Base-by-base conservation (phyloP, 192 early-diverging fungal species). In the Coemansia sp. region DNA sequence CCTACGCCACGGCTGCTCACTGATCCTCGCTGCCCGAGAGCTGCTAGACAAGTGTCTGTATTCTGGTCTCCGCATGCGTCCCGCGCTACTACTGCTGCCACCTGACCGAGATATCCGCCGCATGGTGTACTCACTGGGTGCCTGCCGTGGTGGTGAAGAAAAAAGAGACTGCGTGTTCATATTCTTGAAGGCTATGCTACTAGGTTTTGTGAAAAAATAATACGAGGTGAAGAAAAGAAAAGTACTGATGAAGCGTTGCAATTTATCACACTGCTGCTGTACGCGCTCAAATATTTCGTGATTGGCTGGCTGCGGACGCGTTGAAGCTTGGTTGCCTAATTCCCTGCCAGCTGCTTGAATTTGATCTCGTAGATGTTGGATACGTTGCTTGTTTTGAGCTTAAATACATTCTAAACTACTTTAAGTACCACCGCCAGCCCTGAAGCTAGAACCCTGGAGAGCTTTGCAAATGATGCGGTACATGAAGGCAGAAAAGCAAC, bases 1-100 rank as follows among this genome's bases (percentile, higher is more conserved):
- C 63, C 64, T 68, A n/a, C 68, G 68, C 77, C 77, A 80, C 14
- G 76, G 76, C 57, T 73, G 66, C 51, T 79, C 76, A 46, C 59
- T 57, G 52, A 21, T 33, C 22, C 76, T 59, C 14, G 64, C 60
- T 42, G 67, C 67, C n/a, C 76, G 64, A 6, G 76, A 70, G 55
- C 64, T 67, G 23, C 25, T 67, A 2, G 76, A 79, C 46, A 79
- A 52, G 53, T 79, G 62, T 61, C 68, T 70, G 61, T 64, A 79
- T 59, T 70, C 68, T 3, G 68, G 52, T 19, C 60, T 51, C 42
- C 74, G 72, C 51, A 39, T 64, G 27, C 51, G 57, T 27, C 22
- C 53, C 42, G 22, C 54, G 21, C 24, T 14, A n/a, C 27, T 46
- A 17, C 62, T 25, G 21, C 65, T 30, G 25, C 76, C 76, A 21